A percentile compares a stretch with the other conserved stretches of the same genome.
phyloP scores from a whole-genome alignment of 371 early-diverging fungal species.

The Nosema muscidifuracis region DNA sequence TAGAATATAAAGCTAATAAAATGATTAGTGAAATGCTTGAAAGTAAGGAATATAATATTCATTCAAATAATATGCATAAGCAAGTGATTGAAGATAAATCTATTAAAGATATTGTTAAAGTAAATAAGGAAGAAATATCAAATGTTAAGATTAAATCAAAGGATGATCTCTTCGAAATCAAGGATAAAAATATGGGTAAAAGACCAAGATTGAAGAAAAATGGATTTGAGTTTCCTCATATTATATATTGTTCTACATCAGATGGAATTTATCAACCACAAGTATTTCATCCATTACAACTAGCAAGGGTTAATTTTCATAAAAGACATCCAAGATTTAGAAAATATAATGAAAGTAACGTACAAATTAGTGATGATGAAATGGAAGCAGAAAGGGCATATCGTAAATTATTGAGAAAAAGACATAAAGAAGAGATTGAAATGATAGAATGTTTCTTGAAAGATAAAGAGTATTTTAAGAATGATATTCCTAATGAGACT shows the following conservation, averaged over 20 bases:
- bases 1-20: not conserved
- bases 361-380: not conserved
- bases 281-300: not conserved
- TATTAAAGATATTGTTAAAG: not conserved
- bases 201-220: constrained; percentile 2
- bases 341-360: not conserved
- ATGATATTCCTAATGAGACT: not conserved
- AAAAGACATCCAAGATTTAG: constrained; percentile 5
- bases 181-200: not conserved
- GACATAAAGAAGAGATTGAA: not conserved
- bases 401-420: not conserved
- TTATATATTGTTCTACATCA: not conserved
- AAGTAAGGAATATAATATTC: not conserved
- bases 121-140: not conserved
- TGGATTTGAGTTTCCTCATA: constrained; percentile 4
- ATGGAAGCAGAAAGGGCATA: not conserved
- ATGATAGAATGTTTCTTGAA: not conserved
- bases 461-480: not conserved
- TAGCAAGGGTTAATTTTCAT: not conserved
- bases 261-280: not conserved
- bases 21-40: not conserved
- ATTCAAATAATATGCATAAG: no score
- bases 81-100: constrained; percentile 1
- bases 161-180: not conserved
- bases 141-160: not conserved